These are phyloP conservation scores for Russula emetica DNA, from an alignment of 768 basidiomycete genomes.

Conservation along the genomic window DNA sequence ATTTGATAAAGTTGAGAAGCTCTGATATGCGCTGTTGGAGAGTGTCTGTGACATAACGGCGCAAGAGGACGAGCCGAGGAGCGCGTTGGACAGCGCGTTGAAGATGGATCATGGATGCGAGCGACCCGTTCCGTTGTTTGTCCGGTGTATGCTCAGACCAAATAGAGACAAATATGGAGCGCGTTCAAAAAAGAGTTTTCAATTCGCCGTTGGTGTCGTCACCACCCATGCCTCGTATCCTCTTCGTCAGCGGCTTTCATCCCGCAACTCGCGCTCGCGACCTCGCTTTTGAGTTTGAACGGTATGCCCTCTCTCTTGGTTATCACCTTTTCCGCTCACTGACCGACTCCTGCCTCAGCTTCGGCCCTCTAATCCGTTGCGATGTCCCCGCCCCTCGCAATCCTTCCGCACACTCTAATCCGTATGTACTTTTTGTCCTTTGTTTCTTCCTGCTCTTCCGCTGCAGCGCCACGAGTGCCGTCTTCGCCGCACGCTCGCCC, in stretches of 20 bases:
- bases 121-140: not conserved
- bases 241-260: constrained; percentile 85
- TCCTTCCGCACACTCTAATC: constrained; percentile 66
- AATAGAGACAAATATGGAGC: not conserved
- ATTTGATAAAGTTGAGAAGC: not conserved
- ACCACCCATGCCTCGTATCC: constrained; percentile 64
- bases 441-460: constrained; percentile 29
- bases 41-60: not conserved
- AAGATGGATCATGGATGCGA: not conserved
- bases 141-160: not conserved
- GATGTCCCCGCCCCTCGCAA: constrained; percentile 87
- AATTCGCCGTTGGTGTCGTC: not conserved
- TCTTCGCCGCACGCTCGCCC: constrained; percentile 28
- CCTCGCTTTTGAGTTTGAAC: constrained; percentile 83
- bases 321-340: not conserved
- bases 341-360: constrained; percentile 42
- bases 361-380: constrained; percentile 78
- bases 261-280: constrained; percentile 78
- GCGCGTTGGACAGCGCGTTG: not conserved
- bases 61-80: not conserved
- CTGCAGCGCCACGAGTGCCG: constrained; percentile 28
- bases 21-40: not conserved
- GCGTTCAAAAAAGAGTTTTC: constrained; percentile 1
- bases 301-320: constrained; percentile 40
- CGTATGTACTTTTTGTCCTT: constrained; percentile 56